Base-by-base conservation (phyloP, 2,329 filamentous ascomycete species). In the Seiridium cupressi region DNA sequence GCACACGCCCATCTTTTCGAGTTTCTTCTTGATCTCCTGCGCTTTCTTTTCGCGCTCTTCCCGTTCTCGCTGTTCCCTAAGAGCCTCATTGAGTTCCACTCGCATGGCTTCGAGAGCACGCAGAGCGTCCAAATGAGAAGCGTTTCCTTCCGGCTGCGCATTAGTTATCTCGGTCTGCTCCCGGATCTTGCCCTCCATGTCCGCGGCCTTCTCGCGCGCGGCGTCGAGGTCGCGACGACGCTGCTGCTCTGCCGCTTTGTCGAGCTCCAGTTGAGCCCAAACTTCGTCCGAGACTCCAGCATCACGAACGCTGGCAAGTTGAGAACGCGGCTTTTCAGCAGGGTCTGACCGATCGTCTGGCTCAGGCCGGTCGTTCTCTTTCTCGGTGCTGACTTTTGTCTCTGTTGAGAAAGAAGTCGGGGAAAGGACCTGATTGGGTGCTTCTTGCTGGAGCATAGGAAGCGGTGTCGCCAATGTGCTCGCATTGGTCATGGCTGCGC, bases 251-350 rank as follows among this genome's bases (percentile, higher is more conserved):
- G 74, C 75, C 31, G 70, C 63, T 26, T 71, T 75, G 69, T 89
- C 84, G 1, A 61, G 66, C 61, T 86, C 78, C 0, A 90, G 81
- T 64, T 88, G 83, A 1, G 79, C 72, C 88, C 88, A 91, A 1
- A 84, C 73, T 5, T 73, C 82, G 53, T 90, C 85, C 4, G 77
- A 81, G 0, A 90, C 86, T 0, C 83, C 83, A 0, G 76, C 69
- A 61, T 91, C 88, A 10, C 87, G 79, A 58, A 5, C 5, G 38
- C 59, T 4, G 65, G 60, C 1, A 61, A 49, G 18, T 9, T 55
- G 5, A 44, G 38, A 40, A 42, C 31, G 42, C 1, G 51, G 47
- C 1, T 60, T 60, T 5, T 70, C 64, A 4, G 59, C 42, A 9
- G 65, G 44, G 10, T 57, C 51, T 6, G 46, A 55, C 11, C 51